A percentile compares a stretch with the other conserved stretches of the same genome.
These are phyloP conservation scores for Cladosporium sp. DNA, from an alignment of 2,329 filamentous ascomycete genomes.

Conservation along the genomic window DNA sequence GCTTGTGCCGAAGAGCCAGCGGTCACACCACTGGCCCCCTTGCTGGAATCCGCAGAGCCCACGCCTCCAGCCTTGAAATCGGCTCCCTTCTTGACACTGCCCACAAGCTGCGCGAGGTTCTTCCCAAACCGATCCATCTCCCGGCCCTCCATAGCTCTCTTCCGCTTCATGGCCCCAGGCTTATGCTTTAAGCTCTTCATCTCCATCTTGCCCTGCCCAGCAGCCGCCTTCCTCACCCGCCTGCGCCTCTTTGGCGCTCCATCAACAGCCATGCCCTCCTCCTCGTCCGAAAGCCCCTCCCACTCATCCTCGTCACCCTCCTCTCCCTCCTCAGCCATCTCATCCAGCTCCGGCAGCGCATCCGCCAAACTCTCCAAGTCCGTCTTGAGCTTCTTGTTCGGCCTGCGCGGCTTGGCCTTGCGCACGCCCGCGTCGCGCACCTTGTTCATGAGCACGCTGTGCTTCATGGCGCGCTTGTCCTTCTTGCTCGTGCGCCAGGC, in stretches of 20 bases:
- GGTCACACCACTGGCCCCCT: slow-evolving; percentile 8
- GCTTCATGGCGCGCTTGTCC: slow-evolving; percentile 77
- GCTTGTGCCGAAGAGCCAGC: slow-evolving; percentile 37
- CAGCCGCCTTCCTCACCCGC: slow-evolving; percentile 14
- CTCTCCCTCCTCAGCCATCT: slow-evolving; percentile 31
- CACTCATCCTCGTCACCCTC: slow-evolving; percentile 35
- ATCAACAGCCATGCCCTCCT: slow-evolving; percentile 17
- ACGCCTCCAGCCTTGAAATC: slow-evolving; percentile 16
- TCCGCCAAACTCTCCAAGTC: slow-evolving; percentile 71
- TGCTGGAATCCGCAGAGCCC: slow-evolving; percentile 13
- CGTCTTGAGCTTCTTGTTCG: slow-evolving; percentile 58
- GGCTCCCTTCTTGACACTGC: slow-evolving; percentile 13
- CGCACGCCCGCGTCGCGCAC: slow-evolving; percentile 55
- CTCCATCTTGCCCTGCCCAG: slow-evolving; percentile 56
- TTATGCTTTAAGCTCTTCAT: slow-evolving; percentile 69
- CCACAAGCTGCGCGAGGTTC: slow-evolving; percentile 68
- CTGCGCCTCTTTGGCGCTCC: slow-evolving; percentile 13
- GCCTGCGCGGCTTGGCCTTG: slow-evolving; percentile 44
- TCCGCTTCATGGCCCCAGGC: slow-evolving; percentile 75
- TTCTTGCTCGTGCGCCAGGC: slow-evolving; percentile 68
- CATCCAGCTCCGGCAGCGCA: slow-evolving; percentile 60
- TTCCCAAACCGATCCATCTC: slow-evolving; percentile 80
- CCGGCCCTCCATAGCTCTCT: slow-evolving; percentile 68
- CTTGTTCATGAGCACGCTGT: slow-evolving; percentile 61
- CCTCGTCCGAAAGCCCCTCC: slow-evolving; percentile 28